Evolutionary conservation across 179 eudicot species (phyloP), one percentile per base, ranked within the genome.

Genomic region (Pouteria campechiana): DNA sequence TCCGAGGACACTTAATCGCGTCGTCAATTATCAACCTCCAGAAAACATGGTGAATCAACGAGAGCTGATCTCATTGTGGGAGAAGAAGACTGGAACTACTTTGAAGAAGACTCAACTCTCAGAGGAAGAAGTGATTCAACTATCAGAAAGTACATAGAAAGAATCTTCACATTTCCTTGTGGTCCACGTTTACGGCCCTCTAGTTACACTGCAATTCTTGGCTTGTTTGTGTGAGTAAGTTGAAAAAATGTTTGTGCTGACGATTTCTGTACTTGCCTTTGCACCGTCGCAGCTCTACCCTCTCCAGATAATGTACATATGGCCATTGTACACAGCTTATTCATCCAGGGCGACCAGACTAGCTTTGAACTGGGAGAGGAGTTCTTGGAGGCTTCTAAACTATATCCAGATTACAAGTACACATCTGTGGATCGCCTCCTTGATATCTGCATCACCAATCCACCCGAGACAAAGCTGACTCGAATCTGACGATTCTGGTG

Each of bases 11-110:
- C 16, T 23, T 31, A 61, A 61, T 31, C 44, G 67, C 3, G 22
- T 33, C 3, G 36, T 53, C 8, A 15, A 52, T 19, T 53, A 39
- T 17, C 30, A 55, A 18, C 67, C 59, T 0, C 10, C 43, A 23
- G 6, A 23, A 7, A 53, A 54, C 29, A 14, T 53, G 4, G 15
- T 54, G 15, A 39, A 54, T 0, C 67, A 61, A 22, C 30, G 46
- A 3, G 60, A 61, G 15, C 22, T 61, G 50, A 34, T 61, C 24
- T 53, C 67, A 13, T 3, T 33, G 7, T 61, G 66, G 66, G 54
- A 61, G 49, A 61, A 46, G 49, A 61, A 61, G 29, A 46, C 55
- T 11, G 66, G 66, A 2, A 39, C 33, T 0, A 21, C 3, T 27
- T 46, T 61, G 6, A 41, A 46, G 10, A 52, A 11, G 38, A 18